These are phyloP conservation scores for Polyporus arcularius DNA, from an alignment of 768 basidiomycete species.

Conservation along the genomic window DNA sequence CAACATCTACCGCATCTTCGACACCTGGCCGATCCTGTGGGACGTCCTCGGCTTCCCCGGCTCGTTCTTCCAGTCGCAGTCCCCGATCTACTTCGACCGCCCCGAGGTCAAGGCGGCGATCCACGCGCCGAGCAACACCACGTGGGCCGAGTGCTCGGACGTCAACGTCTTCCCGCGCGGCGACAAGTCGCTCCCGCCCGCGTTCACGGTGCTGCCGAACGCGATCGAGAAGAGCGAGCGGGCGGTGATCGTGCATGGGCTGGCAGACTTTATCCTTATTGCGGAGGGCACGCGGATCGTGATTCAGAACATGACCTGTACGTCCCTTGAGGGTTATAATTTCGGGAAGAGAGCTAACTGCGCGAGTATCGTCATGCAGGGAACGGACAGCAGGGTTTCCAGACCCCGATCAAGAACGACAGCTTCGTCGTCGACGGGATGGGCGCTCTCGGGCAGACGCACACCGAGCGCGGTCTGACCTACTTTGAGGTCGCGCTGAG, in stretches of 20 bases:
- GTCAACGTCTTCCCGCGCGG: conserved; percentile 55
- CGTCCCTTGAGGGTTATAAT: neutral
- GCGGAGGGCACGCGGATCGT: conserved; percentile 56
- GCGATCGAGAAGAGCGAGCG: conserved; percentile 76
- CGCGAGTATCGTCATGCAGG: conserved; percentile 38
- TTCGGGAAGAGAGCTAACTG: neutral
- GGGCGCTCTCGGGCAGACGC: conserved; percentile 64
- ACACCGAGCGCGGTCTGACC: conserved; percentile 67
- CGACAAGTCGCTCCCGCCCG: conserved; percentile 62
- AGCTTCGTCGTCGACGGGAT: conserved; percentile 72
- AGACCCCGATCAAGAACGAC: conserved; percentile 62
- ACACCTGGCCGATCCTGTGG: conserved; percentile 73
- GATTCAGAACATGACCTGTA: conserved; percentile 33
- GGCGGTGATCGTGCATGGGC: conserved; percentile 69
- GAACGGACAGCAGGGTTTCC: conserved; percentile 73
- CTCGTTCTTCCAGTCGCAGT: conserved; percentile 44
- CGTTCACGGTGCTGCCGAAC: conserved; percentile 65
- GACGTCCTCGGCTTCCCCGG: conserved; percentile 82
- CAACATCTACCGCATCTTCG: conserved; percentile 76
- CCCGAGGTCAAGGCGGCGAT: conserved; percentile 68
- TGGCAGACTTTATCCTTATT: conserved; percentile 73
- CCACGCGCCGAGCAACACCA: conserved; percentile 62
- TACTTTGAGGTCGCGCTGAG: conserved; percentile 67
- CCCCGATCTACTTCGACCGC: conserved; percentile 72
- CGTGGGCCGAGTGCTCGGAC: conserved; percentile 67